Conservation (phyloP, 2,329 filamentous ascomycete genomes). For the Corynespora cassiicola region DNA sequence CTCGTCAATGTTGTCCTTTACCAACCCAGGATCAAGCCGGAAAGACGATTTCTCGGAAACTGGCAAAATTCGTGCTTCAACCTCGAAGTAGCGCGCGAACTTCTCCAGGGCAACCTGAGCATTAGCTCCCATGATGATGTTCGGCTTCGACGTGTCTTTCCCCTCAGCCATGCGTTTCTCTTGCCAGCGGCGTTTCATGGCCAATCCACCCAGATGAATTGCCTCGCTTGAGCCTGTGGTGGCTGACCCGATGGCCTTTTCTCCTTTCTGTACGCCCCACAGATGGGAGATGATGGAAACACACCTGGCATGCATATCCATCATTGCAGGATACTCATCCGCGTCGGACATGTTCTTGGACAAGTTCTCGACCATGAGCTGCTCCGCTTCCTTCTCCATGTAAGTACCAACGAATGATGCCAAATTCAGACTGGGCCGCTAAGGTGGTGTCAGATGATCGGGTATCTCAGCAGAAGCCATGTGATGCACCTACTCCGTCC, state of each 20-base stretch:
- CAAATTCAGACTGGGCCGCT: constrained; percentile 71
- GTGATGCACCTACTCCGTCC: constrained; percentile 29
- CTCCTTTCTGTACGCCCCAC: constrained; percentile 67
- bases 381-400: constrained; percentile 70
- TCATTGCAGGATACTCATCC: constrained; percentile 54
- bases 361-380: constrained; percentile 72
- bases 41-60: constrained; percentile 67
- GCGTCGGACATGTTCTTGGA: constrained; percentile 76
- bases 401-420: constrained; percentile 75
- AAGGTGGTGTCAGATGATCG: no score
- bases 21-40: constrained; percentile 67
- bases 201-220: constrained; percentile 72
- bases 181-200: constrained; percentile 79
- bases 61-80: constrained; percentile 70
- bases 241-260: constrained; percentile 71
- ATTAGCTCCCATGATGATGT: constrained; percentile 77
- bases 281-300: constrained; percentile 72
- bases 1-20: constrained; percentile 73
- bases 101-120: constrained; percentile 77
- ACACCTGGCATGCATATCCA: constrained; percentile 69
- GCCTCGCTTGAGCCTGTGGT: constrained; percentile 76
- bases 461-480: not conserved
- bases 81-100: constrained; percentile 76
- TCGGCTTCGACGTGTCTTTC: constrained; percentile 69
- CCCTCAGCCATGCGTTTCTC: constrained; percentile 65